Conservation (phyloP, 2,329 filamentous ascomycete species). For the Blumeriella jaapii region DNA sequence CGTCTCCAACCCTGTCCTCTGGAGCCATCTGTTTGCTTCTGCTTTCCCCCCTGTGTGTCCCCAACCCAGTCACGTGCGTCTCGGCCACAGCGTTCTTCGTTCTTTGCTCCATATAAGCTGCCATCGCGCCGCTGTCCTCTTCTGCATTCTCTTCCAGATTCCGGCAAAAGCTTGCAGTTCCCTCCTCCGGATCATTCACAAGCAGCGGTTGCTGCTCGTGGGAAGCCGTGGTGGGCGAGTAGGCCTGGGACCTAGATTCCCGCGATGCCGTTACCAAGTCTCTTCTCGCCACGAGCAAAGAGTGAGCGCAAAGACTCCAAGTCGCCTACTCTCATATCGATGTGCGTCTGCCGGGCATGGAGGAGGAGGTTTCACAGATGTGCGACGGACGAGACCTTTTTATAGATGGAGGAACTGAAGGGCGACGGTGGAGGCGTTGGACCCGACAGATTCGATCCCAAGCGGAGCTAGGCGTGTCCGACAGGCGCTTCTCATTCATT, state of each 20-base stretch:
- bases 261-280: constrained; percentile 17
- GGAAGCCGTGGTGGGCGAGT: constrained; percentile 13
- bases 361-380: constrained; percentile 7
- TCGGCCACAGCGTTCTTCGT: constrained; percentile 15
- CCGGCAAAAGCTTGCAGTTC: constrained; percentile 8
- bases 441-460: too few relatives aligned
- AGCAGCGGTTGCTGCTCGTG: constrained; percentile 18
- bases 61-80: constrained; percentile 11
- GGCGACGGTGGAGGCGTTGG: background rate
- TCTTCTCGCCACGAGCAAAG: constrained; percentile 22
- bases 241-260: too few relatives aligned
- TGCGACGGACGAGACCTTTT: background rate
- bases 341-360: constrained; percentile 10
- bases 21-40: constrained; percentile 15
- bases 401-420: background rate
- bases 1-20: constrained; percentile 2
- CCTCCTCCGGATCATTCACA: constrained; percentile 21
- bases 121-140: constrained; percentile 6
- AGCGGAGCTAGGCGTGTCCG: too few relatives aligned
- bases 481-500: too few relatives aligned
- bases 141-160: constrained; percentile 2
- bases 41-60: constrained; percentile 10
- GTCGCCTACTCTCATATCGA: constrained; percentile 25
- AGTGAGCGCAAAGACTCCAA: constrained; percentile 28
- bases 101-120: constrained; percentile 5